These are phyloP conservation scores for Fusarium albidum DNA, from an alignment of 2,329 filamentous ascomycete genomes.

Conservation along the genomic window DNA sequence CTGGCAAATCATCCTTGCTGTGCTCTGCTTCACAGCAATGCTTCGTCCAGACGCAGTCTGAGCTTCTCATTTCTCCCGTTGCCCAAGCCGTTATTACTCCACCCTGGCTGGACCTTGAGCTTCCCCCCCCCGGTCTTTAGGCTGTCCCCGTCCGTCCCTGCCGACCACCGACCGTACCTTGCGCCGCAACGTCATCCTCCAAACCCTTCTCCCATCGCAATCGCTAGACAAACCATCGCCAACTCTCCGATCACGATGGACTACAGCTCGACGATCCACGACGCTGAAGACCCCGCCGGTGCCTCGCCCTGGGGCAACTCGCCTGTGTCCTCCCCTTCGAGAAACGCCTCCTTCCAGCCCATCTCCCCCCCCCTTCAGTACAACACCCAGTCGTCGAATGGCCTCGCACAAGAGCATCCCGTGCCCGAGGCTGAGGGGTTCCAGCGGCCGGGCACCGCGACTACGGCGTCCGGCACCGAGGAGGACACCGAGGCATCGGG, in stretches of 20 bases:
- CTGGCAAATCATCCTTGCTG: background rate
- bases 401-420: constrained; percentile 47
- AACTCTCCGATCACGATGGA: constrained; percentile 55
- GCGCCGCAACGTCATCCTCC: constrained; percentile 37
- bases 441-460: constrained; percentile 56
- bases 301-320: constrained; percentile 66
- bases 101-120: constrained; percentile 22
- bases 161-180: constrained; percentile 25
- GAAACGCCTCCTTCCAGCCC: constrained; percentile 54
- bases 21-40: constrained; percentile 16
- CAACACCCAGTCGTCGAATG: constrained; percentile 53
- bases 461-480: constrained; percentile 55
- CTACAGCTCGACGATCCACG: constrained; percentile 64
- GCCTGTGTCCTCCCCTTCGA: constrained; percentile 59
- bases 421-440: constrained; percentile 51
- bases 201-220: constrained; percentile 29
- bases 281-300: constrained; percentile 61
- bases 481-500: constrained; percentile 48
- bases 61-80: constrained; percentile 12
- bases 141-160: constrained; percentile 24
- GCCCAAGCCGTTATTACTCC: constrained; percentile 19
- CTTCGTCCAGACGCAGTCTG: constrained; percentile 10
- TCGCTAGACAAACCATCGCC: constrained; percentile 11
- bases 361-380: constrained; percentile 55
- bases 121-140: constrained; percentile 5